phyloP scores from a whole-genome alignment of 306 rosid genomes.

The Quercus gilva region DNA sequence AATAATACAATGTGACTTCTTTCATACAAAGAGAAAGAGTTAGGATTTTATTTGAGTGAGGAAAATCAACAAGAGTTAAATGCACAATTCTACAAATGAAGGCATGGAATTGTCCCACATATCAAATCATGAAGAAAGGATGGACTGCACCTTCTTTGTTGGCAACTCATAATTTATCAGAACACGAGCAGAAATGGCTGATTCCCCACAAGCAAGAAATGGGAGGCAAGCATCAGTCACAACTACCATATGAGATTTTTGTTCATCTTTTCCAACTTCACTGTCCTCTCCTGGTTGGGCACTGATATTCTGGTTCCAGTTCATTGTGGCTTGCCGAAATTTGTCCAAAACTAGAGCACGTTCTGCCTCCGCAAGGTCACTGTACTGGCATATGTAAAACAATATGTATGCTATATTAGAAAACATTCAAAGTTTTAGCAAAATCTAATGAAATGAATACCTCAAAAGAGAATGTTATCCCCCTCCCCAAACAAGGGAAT shows the following conservation, averaged over 20 bases:
- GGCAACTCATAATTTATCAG: slow-evolving; percentile 84
- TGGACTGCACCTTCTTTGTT: slow-evolving; percentile 57
- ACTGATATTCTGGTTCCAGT: slow-evolving; percentile 54
- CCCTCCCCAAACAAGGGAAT: background rate
- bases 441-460: background rate
- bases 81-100: background rate
- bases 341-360: slow-evolving; percentile 58
- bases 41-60: no score
- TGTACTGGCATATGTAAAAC: slow-evolving; percentile 52
- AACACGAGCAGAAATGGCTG: slow-evolving; percentile 59
- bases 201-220: slow-evolving; percentile 73
- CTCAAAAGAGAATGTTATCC: background rate
- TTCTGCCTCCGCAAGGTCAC: slow-evolving; percentile 87
- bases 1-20: background rate
- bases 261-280: slow-evolving; percentile 47
- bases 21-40: background rate
- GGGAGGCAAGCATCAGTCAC: slow-evolving; percentile 92
- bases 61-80: background rate
- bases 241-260: slow-evolving; percentile 70
- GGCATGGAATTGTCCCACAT: background rate
- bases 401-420: slow-evolving; percentile 11
- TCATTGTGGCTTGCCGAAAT: slow-evolving; percentile 48
- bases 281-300: slow-evolving; percentile 42
- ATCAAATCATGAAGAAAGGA: background rate
- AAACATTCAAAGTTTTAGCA: slow-evolving; percentile 1